Evolutionary conservation across 148 eudicot species (phyloP), one percentile per base, ranked within the genome.

Genomic region (Fagopyrum esculentum): DNA sequence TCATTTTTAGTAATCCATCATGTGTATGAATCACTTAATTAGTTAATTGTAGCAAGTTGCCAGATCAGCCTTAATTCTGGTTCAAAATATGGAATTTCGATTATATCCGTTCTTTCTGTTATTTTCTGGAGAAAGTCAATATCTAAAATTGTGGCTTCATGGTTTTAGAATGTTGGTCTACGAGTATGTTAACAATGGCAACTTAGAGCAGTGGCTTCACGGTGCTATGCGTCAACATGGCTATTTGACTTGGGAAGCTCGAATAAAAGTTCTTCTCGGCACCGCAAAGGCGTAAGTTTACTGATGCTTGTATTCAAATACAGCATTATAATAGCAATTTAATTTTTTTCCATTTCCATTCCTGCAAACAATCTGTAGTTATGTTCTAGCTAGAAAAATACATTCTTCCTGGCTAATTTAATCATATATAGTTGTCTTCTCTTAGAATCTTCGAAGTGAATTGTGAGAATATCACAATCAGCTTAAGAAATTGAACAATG

Each of bases 131-230:
- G 40, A 9, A 10, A 0, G 26, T 63, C n/a, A 29, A 63, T 10
- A 0, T 29, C 45, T 43, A 66, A 66, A 66, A 4, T 13, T 13
- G 30, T 9, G 52, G 16, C 47, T 46, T 46, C 47, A 35, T 46
- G 6, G 43, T 86, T 83, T 77, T 88, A 89, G 93, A 81, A 83
- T 89, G 82, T 77, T 89, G 64, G 91, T 90, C 47, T 90, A 90
- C 76, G 94, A 90, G 78, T 90, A 87, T 57, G 94, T 90, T 57
- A 87, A 90, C 81, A 90, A 90, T 76, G 94, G 91, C 10, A 90
- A 90, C 75, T 77, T 90, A 52, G 94, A 90, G 78, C 94, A 90
- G 77, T 90, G 94, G 94, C 89, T 90, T 74, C 94, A 90, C 75
- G 94, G 94, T 76, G 91, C 88, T 72, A 85, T 87, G 87, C 87